phyloP scores from a whole-genome alignment of 2,329 filamentous ascomycete species.

The Ophiocordyceps australis region DNA sequence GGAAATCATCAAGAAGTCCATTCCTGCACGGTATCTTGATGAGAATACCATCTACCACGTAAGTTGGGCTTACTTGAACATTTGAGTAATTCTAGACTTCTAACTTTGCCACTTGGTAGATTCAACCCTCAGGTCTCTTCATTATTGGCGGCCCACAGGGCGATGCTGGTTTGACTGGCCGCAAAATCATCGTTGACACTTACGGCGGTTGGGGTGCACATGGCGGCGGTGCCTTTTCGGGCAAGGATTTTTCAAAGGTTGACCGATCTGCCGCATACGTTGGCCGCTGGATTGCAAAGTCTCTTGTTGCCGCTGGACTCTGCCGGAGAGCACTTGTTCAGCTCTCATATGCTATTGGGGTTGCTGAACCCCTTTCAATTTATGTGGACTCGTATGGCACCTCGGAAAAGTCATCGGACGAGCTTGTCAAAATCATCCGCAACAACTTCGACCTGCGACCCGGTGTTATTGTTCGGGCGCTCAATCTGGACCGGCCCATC shows the following conservation, averaged over 20 bases:
- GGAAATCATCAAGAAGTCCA: constrained; percentile 93
- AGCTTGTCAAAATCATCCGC: constrained; percentile 88
- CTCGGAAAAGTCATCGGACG: constrained; percentile 70
- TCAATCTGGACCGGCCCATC: constrained; percentile 88
- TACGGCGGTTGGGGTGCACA: constrained; percentile 99
- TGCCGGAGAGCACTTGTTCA: constrained; percentile 89
- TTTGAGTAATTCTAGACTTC: no score
- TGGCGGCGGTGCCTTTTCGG: constrained; percentile 99
- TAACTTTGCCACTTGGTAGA: no score
- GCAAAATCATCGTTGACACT: constrained; percentile 99
- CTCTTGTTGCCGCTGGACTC: constrained; percentile 73
- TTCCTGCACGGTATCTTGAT: constrained; percentile 81
- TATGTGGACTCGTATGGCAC: constrained; percentile 98
- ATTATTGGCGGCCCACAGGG: constrained; percentile 98
- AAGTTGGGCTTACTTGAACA: no score
- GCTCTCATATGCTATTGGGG: constrained; percentile 98
- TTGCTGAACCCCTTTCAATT: constrained; percentile 92
- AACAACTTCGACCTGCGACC: constrained; percentile 96
- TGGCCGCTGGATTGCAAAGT: constrained; percentile 98
- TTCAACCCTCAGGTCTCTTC: constrained; percentile 96
- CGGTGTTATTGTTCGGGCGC: constrained; percentile 95
- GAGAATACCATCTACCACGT: constrained; percentile 92
- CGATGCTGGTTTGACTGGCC: constrained; percentile 94
- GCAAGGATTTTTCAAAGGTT: constrained; percentile 99
- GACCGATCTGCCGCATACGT: constrained; percentile 97